Evolutionary conservation across 306 rosid genomes (phyloP), one percentile per base, ranked within the genome.

Genomic region (Medicago lupulina): DNA sequence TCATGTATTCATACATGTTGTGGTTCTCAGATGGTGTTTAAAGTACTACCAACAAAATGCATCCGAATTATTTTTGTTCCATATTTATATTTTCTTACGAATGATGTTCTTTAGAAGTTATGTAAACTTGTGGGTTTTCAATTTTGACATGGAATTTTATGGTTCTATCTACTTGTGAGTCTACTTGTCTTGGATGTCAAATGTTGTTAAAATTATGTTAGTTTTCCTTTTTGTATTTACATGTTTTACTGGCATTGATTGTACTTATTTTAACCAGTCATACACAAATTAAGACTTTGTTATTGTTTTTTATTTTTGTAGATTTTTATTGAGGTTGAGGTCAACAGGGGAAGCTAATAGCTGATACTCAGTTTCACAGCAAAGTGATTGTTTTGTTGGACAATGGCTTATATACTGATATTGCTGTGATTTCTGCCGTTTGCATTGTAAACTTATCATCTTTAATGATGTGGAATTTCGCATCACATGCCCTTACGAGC

Each of bases 401-500:
- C 57, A 71, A 76, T 73, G 77, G 60, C 71, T 73, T 62, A 40
- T 73, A 46, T 58, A 31, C 72, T 19, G 41, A 28, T n/a, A 23
- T 71, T 81, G 57, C 59, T 68, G 62, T 71, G 31, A 68, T 71
- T 76, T 18, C 77, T 71, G 63, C 51, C 23, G 66, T 75, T 75
- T 63, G 51, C 80, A 21, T 47, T 13, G 67, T 61, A 61, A 77
- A 73, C 2, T 44, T 76, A 39, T 82, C 49, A 31, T 76, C 51
- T 47, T 70, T 60, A 41, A 73, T 54, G 70, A 93, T 94, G 98
- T 94, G 96, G 97, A 83, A 78, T 63, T 87, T 94, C 62, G 95
- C 95, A 55, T 87, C 96, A 43, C 85, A 85, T 76, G 87, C 90
- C 76, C 62, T 93, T 67, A 73, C 89, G 17, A 85, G 88, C 86